Evolutionary conservation across 139 green algal genomes (phyloP).

Genomic region (Chlorella sp.): DNA sequence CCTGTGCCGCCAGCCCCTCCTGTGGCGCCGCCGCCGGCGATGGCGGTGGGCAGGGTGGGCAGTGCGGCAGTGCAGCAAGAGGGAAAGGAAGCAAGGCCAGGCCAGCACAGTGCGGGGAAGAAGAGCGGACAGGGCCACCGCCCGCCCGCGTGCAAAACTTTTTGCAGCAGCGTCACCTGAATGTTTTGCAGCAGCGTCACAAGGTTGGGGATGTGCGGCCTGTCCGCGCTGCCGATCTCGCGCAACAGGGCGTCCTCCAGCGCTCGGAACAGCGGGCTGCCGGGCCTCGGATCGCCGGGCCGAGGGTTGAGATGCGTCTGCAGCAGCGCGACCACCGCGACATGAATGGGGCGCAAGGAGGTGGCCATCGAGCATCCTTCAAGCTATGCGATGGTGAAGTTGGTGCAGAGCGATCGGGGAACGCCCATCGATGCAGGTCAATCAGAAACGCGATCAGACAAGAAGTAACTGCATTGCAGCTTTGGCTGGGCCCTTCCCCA

Average conservation of each 20-base stretch:
- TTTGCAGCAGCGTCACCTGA: not conserved
- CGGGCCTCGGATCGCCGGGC: slow-evolving; percentile 6
- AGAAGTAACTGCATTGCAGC: too few relatives aligned
- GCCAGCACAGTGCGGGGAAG: too few relatives aligned
- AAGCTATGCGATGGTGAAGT: too few relatives aligned
- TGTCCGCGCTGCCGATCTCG: not conserved
- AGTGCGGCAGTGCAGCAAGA: not conserved
- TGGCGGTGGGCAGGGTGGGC: not conserved
- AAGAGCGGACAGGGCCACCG: too few relatives aligned
- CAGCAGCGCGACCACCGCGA: too few relatives aligned
- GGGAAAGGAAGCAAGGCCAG: not conserved
- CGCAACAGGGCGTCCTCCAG: slow-evolving; percentile 15
- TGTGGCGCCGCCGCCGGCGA: not conserved
- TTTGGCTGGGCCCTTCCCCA: too few relatives aligned
- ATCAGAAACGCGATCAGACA: too few relatives aligned
- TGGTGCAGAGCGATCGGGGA: too few relatives aligned
- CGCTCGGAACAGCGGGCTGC: not conserved
- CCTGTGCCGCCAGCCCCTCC: not conserved
- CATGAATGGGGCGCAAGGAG: too few relatives aligned
- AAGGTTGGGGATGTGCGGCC: slow-evolving; percentile 1
- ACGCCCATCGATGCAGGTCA: too few relatives aligned
- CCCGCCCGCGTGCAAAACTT: not conserved
- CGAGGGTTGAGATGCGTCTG: too few relatives aligned
- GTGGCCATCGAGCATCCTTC: too few relatives aligned
- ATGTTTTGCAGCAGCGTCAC: slow-evolving; percentile 14